phyloP scores from a whole-genome alignment of 768 basidiomycete genomes.

The Russula dissimulans region DNA sequence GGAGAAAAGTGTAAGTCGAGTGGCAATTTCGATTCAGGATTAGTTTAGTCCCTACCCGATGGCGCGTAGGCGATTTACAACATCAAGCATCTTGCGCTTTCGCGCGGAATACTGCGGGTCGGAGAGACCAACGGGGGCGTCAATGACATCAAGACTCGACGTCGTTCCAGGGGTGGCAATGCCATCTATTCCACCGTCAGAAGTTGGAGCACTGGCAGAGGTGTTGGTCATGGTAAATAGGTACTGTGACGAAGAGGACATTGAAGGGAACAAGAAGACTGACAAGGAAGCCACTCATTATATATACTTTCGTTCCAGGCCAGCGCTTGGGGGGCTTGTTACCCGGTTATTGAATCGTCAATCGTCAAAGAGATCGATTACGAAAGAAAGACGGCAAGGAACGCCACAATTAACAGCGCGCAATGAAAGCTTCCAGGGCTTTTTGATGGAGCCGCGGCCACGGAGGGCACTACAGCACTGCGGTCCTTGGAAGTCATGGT shows the following conservation, averaged over 20 bases:
- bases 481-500: too few relatives aligned
- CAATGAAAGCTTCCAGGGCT: too few relatives aligned
- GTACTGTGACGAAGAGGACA: not conserved
- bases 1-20: not conserved
- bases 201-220: not conserved
- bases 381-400: too few relatives aligned
- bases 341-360: too few relatives aligned
- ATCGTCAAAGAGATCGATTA: too few relatives aligned
- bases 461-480: too few relatives aligned
- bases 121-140: conserved; percentile 41
- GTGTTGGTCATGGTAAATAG: not conserved
- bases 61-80: conserved; percentile 49
- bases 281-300: too few relatives aligned
- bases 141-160: not conserved
- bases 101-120: conserved; percentile 34
- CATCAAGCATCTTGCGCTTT: conserved; percentile 45
- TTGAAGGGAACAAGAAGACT: too few relatives aligned
- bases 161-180: not conserved
- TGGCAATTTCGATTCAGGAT: not conserved
- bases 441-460: too few relatives aligned
- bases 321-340: too few relatives aligned
- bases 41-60: conserved; percentile 40
- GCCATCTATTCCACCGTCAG: not conserved
- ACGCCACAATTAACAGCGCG: too few relatives aligned
- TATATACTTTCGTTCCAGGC: too few relatives aligned